Evolutionary conservation across 163 green algal genomes (phyloP).

Genomic region (Chlamydomonas reinhardtii): DNA sequence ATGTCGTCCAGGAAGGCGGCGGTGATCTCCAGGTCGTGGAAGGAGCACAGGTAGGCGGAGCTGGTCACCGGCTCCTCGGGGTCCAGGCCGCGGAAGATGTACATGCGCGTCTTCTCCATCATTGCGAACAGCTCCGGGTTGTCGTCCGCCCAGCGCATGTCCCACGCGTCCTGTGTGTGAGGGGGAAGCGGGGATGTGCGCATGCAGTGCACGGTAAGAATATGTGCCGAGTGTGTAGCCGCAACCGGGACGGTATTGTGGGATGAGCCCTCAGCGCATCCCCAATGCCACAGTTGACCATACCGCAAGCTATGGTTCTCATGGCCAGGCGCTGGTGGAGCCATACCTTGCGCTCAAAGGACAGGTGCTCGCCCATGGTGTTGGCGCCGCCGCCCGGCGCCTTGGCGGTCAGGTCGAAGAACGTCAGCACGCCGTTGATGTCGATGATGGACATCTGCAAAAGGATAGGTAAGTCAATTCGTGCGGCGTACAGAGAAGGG

Average conservation of each 20-base stretch:
- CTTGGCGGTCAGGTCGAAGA: constrained; percentile 73
- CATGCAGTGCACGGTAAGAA: no score
- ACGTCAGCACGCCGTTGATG: constrained; percentile 81
- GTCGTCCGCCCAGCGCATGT: constrained; percentile 85
- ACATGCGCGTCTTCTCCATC: constrained; percentile 90
- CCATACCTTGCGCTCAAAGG: constrained; percentile 77
- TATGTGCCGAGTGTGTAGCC: no score
- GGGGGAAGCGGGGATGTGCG: no score
- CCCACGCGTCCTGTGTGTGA: constrained; percentile 86
- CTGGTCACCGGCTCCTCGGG: constrained; percentile 78
- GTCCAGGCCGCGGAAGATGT: constrained; percentile 77
- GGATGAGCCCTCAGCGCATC: no score
- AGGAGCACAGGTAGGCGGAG: constrained; percentile 73
- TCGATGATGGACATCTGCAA: constrained; percentile 78
- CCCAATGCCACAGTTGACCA: no score
- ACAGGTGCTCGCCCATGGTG: constrained; percentile 69
- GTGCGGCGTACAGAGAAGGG: no score
- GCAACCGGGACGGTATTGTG: no score
- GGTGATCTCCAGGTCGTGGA: constrained; percentile 82
- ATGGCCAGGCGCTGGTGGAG: neutral
- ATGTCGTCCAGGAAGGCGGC: constrained; percentile 81
- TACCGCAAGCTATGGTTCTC: no score
- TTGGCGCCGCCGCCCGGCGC: constrained; percentile 34
- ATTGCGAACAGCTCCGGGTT: constrained; percentile 84
- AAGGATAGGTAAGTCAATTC: no score